Base-by-base conservation (phyloP, 148 eudicot genomes). In the Fagopyrum homotropicum region DNA sequence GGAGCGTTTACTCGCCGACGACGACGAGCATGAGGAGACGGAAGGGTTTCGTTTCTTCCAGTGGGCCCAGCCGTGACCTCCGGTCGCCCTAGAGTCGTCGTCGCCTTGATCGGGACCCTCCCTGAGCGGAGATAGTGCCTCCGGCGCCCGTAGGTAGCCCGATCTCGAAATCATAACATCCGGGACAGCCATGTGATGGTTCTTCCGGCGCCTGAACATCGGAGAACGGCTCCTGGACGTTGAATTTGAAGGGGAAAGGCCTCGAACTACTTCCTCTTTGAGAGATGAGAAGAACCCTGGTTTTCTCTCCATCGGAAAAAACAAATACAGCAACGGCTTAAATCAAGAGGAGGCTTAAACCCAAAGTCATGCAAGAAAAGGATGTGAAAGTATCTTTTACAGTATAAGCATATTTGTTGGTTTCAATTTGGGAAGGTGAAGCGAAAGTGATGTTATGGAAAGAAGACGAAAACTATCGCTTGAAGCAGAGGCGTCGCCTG, bases 81-180 rank as follows among this genome's bases (percentile, higher is more conserved):
- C 78, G 76, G 46, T 83, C 75, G 80, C 75, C 77, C 81, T 89
- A 56, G 86, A 84, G 7, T 80, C 93, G 12, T 84, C 88, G 43
- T 75, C 81, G 1, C 82, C 87, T 48, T 86, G 91, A 77, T 94
- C 96, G 30, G 98, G 97, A 1, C 97, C 98, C 72, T 93, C 98
- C 60, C 85, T 78, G 46, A 93, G 61, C 30, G 93, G 93, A 40
- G 91, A 77, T 56, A 90, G 78, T 30, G 82, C 77, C 86, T 86
- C 93, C 0, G 87, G 50, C 40, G 82, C 83, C 83, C 87, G 75
- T 26, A 84, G 51, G 59, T 85, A 81, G 6, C 87, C 89, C 69
- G 90, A 88, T 82, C 88, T 86, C 80, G 75, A 66, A 0, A 81
- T 66, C 61, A 77, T 9, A 68, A 71, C 29, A 48, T 85, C 91